Conservation (phyloP, 306 rosid species). For the Glycine soja region DNA sequence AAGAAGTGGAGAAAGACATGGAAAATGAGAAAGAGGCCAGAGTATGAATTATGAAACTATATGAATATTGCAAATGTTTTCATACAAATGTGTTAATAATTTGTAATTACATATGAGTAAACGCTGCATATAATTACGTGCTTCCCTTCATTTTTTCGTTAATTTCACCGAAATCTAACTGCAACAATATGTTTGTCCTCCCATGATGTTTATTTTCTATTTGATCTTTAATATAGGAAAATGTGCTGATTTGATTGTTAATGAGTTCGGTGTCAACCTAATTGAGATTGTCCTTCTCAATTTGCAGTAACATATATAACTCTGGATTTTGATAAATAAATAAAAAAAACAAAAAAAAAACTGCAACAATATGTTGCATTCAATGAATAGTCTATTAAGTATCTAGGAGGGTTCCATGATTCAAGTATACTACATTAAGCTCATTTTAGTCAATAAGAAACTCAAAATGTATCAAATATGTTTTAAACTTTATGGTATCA, state of each 20-base stretch:
- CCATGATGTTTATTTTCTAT: too few species aligned
- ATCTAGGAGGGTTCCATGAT: background rate
- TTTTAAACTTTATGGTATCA: background rate
- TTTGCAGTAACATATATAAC: too few species aligned
- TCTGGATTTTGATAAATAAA: too few species aligned
- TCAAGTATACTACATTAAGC: too few species aligned
- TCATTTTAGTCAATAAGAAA: background rate
- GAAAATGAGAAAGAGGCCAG: background rate
- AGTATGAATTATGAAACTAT: background rate
- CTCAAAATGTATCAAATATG: background rate
- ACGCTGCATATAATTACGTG: background rate
- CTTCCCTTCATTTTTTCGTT: background rate
- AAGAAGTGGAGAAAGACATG: background rate
- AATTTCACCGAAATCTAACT: background rate
- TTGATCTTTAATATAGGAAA: too few species aligned
- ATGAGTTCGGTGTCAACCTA: too few species aligned
- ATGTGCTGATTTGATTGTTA: too few species aligned
- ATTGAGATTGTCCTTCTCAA: too few species aligned
- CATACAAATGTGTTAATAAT: too few species aligned
- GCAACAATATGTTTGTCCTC: background rate
- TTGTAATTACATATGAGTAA: too few species aligned
- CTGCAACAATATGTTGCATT: background rate
- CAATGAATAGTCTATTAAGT: too few species aligned
- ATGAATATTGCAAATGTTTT: too few species aligned
- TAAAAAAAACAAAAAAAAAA: background rate